Percentiles rank a stretch among this genome's conserved stretches.
Conservation (phyloP, 257 asterid species). For the Fraxinus pennsylvanica region DNA sequence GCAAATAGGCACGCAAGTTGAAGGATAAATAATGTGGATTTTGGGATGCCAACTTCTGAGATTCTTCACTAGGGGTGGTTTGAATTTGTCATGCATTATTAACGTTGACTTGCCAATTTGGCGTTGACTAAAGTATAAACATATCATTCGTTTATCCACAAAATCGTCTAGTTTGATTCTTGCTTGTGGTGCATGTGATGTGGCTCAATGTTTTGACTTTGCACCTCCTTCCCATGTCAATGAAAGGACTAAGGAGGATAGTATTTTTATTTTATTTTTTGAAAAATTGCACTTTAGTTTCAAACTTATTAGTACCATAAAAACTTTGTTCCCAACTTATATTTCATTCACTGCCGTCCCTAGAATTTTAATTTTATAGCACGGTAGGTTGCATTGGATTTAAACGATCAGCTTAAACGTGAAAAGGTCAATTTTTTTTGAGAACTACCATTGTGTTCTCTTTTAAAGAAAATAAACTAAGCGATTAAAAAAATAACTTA, state of each 20-base stretch:
- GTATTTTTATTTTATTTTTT: neutral
- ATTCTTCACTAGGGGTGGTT: conserved; percentile 27
- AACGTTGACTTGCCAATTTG: conserved; percentile 29
- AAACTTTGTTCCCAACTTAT: too few relatives aligned
- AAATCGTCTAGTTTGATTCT: neutral
- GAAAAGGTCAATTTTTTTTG: too few relatives aligned
- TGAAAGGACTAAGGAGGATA: neutral
- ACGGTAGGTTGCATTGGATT: too few relatives aligned
- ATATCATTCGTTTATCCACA: neutral
- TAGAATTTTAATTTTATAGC: too few relatives aligned
- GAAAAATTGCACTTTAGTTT: too few relatives aligned
- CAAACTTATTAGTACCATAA: too few relatives aligned
- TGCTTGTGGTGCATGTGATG: neutral
- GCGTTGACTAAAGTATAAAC: neutral
- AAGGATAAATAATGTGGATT: conserved; percentile 20
- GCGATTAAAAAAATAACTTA: too few relatives aligned
- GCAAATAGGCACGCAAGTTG: conserved; percentile 31
- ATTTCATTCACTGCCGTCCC: too few relatives aligned
- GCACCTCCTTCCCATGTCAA: neutral
- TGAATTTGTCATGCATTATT: conserved; percentile 35
- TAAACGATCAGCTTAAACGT: too few relatives aligned
- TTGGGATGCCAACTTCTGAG: conserved; percentile 18
- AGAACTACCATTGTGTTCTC: too few relatives aligned
- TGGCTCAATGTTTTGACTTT: neutral
- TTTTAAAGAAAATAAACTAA: too few relatives aligned